A percentile compares a stretch with the other conserved stretches of the same genome.
phyloP scores from a whole-genome alignment of 2,329 filamentous ascomycete genomes.

The Myriosclerotinia duriaeana region DNA sequence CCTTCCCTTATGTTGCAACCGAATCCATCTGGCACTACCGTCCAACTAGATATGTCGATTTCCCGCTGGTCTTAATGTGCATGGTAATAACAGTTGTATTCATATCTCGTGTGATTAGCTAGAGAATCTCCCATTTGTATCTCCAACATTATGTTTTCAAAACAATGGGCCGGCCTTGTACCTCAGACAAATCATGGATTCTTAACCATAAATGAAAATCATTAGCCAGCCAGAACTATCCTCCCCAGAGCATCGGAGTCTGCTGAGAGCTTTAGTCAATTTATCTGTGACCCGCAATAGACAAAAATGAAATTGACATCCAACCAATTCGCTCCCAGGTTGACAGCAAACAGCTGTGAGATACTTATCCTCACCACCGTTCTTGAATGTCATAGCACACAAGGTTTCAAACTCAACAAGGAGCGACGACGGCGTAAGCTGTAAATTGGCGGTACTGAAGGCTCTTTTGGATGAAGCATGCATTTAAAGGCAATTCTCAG shows the following conservation, averaged over 20 bases:
- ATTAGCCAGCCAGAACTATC: not conserved
- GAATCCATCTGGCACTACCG: not conserved
- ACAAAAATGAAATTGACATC: not conserved
- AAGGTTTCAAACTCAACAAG: not conserved
- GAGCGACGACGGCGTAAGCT: not conserved
- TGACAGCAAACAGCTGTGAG: not conserved
- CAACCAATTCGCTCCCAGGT: not conserved
- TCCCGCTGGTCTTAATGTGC: not conserved
- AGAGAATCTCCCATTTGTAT: not conserved
- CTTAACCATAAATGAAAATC: not conserved
- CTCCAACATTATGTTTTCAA: too few relatives aligned
- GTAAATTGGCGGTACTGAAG: not conserved
- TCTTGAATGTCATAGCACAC: not conserved
- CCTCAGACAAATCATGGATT: not conserved
- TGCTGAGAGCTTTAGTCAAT: not conserved
- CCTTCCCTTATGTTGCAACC: not conserved
- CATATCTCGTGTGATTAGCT: not conserved
- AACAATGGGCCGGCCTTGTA: not conserved
- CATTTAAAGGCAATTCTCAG: not conserved
- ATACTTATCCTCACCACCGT: not conserved
- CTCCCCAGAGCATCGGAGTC: not conserved
- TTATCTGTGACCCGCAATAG: not conserved
- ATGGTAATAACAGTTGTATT: not conserved
- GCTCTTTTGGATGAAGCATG: not conserved
- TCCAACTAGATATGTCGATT: not conserved